Evolutionary conservation across 1,284 basidiomycete genomes (phyloP).

Genomic region (Violaceomyces palustris): DNA sequence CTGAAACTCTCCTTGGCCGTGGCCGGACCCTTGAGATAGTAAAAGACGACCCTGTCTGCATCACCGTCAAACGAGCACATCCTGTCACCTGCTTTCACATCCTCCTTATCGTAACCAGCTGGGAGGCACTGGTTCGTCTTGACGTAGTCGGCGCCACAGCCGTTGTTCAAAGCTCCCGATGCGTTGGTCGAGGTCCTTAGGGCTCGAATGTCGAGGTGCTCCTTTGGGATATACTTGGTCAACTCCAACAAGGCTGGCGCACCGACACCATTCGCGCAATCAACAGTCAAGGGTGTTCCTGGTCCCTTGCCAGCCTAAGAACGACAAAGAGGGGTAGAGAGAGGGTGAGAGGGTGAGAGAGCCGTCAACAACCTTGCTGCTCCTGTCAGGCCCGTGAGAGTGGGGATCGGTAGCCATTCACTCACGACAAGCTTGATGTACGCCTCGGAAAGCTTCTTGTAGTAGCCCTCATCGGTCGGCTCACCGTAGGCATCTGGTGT

Average conservation of each 20-base stretch:
- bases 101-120: constrained; percentile 41
- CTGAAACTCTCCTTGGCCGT: constrained; percentile 72
- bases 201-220: constrained; percentile 28
- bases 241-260: constrained; percentile 55
- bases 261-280: constrained; percentile 98
- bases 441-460: constrained; percentile 74
- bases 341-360: no score
- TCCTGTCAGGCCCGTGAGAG: neutral
- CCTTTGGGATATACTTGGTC: constrained; percentile 39
- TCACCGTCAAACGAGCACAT: constrained; percentile 94
- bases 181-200: constrained; percentile 57
- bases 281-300: constrained; percentile 71
- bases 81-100: constrained; percentile 60
- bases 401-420: no score
- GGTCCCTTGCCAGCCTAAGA: no score
- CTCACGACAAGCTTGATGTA: constrained; percentile 79
- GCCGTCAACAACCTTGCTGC: neutral
- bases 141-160: constrained; percentile 93
- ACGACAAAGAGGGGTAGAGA: no score
- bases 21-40: constrained; percentile 59
- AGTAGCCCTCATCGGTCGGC: constrained; percentile 80
- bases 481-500: constrained; percentile 69
- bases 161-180: constrained; percentile 69
- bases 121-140: constrained; percentile 64
- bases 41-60: constrained; percentile 94